These are phyloP conservation scores for Cladophialophora chaetospira DNA, from an alignment of 2,329 filamentous ascomycete species.

Conservation along the genomic window DNA sequence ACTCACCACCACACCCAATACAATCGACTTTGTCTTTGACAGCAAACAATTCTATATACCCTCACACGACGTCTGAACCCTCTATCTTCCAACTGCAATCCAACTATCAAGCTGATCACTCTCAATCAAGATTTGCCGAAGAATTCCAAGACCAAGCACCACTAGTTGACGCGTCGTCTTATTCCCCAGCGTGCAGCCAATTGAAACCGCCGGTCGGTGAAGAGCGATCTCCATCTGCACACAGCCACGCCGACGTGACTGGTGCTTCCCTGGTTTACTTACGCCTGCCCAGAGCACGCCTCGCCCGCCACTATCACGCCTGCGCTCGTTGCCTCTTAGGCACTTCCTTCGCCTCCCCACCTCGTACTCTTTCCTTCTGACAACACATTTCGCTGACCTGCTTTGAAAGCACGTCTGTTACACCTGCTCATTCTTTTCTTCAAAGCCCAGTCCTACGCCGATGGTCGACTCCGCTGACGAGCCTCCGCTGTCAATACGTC, in stretches of 20 bases:
- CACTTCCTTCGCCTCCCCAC: slow-evolving; percentile 8
- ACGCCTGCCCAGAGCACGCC: slow-evolving; percentile 9
- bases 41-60: neutral
- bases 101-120: neutral
- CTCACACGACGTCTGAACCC: neutral
- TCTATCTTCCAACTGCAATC: neutral
- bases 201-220: no score
- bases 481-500: slow-evolving; percentile 53
- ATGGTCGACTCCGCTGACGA: slow-evolving; percentile 60
- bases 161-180: slow-evolving; percentile 7
- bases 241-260: neutral
- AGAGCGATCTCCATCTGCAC: neutral
- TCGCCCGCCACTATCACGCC: slow-evolving; percentile 6
- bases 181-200: no score
- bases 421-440: slow-evolving; percentile 24
- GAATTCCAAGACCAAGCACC: slow-evolving; percentile 9
- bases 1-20: no score
- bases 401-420: slow-evolving; percentile 32
- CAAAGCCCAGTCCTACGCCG: slow-evolving; percentile 36
- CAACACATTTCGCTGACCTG: slow-evolving; percentile 20
- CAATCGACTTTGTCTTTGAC: neutral
- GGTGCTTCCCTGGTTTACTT: slow-evolving; percentile 1
- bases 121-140: neutral
- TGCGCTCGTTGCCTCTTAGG: slow-evolving; percentile 7
- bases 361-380: slow-evolving; percentile 7